These are phyloP conservation scores for Triticum aestivum DNA, from an alignment of 176 grass and related monocot species.

Conservation along the genomic window DNA sequence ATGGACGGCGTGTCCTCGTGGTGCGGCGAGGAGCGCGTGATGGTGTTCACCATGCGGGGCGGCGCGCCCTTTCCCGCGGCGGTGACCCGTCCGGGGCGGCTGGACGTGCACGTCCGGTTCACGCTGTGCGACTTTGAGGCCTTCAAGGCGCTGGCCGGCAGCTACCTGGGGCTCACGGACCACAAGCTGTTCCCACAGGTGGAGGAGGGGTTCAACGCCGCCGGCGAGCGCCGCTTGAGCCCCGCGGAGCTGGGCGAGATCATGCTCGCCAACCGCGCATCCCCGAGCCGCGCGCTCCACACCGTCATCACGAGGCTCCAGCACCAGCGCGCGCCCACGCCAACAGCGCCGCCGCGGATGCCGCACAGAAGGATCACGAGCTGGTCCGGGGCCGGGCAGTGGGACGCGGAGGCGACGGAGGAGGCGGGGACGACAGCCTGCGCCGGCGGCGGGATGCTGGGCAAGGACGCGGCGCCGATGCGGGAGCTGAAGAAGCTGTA, in stretches of 20 bases:
- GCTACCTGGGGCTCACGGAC: constrained; percentile 70
- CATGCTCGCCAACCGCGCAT: constrained; percentile 82
- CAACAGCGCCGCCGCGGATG: background rate
- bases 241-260: constrained; percentile 84
- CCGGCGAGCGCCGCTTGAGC: constrained; percentile 53
- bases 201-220: constrained; percentile 61
- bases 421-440: background rate
- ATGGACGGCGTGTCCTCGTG: constrained; percentile 70
- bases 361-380: constrained; percentile 30
- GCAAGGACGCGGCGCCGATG: constrained; percentile 52
- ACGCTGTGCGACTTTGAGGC: constrained; percentile 77
- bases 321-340: constrained; percentile 35
- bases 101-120: constrained; percentile 90
- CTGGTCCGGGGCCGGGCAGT: constrained; percentile 23
- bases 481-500: constrained; percentile 93
- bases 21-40: constrained; percentile 75
- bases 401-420: background rate
- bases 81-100: constrained; percentile 50
- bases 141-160: constrained; percentile 78
- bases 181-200: constrained; percentile 87
- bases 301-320: constrained; percentile 70
- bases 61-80: constrained; percentile 42
- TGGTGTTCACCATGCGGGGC: constrained; percentile 80
- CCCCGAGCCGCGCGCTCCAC: constrained; percentile 78
- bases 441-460: constrained; percentile 28